Percentiles rank a stretch among this genome's conserved stretches.
Evolutionary conservation across 495 filamentous ascomycete species (phyloP).

Genomic region (Penicillium lagena): DNA sequence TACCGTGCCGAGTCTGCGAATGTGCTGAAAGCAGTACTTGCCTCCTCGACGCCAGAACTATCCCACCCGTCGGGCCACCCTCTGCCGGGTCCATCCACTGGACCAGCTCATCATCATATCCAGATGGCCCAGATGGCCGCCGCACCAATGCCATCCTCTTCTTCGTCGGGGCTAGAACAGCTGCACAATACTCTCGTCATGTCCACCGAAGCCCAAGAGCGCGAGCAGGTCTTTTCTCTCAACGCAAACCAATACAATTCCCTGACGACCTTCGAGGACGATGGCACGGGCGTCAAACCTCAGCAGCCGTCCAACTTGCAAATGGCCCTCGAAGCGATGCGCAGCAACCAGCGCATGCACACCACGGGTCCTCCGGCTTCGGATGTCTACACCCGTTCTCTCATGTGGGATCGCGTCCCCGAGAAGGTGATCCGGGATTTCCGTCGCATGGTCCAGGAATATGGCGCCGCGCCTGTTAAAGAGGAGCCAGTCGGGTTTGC

Average conservation of each 20-base stretch:
- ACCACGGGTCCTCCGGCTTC: conserved; percentile 17
- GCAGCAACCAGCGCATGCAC: conserved; percentile 42
- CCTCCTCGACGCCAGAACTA: conserved; percentile 46
- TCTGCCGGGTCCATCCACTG: too few species aligned
- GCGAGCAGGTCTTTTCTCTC: conserved; percentile 82
- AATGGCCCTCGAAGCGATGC: conserved; percentile 76
- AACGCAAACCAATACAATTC: conserved; percentile 86
- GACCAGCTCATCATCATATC: conserved; percentile 3
- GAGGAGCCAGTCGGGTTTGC: conserved; percentile 1
- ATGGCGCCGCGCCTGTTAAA: conserved; percentile 29
- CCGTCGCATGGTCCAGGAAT: conserved; percentile 73
- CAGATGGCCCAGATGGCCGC: conserved; percentile 47
- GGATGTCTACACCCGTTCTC: conserved; percentile 85
- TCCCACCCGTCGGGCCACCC: conserved; percentile 5
- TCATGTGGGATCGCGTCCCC: conserved; percentile 93
- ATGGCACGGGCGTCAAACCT: conserved; percentile 36
- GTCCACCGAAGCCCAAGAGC: conserved; percentile 78
- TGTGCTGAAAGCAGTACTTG: conserved; percentile 81
- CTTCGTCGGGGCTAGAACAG: conserved; percentile 55
- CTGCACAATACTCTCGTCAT: conserved; percentile 66
- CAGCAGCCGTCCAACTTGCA: conserved; percentile 59
- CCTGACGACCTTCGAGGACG: conserved; percentile 54
- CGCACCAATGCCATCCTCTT: conserved; percentile 44
- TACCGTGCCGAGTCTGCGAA: conserved; percentile 87
- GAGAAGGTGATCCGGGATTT: conserved; percentile 89